These are phyloP conservation scores for Fusarium globosum DNA, from an alignment of 2,329 filamentous ascomycete genomes.

Conservation along the genomic window DNA sequence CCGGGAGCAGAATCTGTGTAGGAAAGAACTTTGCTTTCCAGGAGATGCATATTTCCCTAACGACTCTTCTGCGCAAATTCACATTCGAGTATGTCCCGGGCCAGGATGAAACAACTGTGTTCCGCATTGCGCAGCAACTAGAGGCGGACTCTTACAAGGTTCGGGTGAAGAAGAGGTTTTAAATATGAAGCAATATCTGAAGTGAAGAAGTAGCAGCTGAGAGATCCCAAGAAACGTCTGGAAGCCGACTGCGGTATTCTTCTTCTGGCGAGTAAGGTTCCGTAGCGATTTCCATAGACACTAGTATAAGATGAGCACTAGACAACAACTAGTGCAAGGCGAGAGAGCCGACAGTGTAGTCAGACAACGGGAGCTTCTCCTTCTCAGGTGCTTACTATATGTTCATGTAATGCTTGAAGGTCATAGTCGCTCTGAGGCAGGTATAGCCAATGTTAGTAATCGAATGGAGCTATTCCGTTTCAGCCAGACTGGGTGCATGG, in stretches of 20 bases:
- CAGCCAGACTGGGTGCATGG: background rate
- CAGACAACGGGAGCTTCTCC: accelerated
- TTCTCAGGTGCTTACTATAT: background rate
- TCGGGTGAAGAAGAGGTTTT: background rate
- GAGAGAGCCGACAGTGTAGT: background rate
- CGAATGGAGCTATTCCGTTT: background rate
- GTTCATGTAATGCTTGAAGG: background rate
- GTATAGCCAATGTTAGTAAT: background rate
- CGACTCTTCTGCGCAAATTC: slow-evolving; percentile 2
- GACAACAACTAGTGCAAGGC: background rate
- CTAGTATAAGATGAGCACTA: background rate
- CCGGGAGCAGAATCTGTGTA: background rate
- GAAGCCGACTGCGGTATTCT: accelerated
- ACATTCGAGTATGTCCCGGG: background rate
- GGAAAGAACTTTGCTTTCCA: slow-evolving; percentile 1
- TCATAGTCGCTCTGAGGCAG: background rate
- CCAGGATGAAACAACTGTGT: background rate
- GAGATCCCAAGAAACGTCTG: background rate
- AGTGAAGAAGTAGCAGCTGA: too few relatives aligned
- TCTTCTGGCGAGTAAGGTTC: background rate
- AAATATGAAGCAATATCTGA: background rate
- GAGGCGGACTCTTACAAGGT: background rate
- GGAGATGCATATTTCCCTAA: slow-evolving; percentile 6
- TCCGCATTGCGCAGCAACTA: slow-evolving; percentile 3
- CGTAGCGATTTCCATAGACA: background rate